phyloP scores from a whole-genome alignment of 441 rosid species.

The Croton setiger region DNA sequence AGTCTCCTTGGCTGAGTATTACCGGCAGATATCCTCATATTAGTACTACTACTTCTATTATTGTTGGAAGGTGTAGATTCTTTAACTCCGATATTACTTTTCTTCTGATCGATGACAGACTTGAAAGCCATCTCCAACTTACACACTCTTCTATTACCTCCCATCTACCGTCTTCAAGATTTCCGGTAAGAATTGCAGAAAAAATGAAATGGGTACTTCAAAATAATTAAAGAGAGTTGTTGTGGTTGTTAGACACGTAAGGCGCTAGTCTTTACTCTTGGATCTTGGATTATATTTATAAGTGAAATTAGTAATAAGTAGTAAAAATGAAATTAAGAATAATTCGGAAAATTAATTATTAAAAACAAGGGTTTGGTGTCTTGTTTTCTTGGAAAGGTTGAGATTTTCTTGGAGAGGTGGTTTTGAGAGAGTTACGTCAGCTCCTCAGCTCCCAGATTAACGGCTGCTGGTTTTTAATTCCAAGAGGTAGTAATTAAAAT shows the following conservation, averaged over 20 bases:
- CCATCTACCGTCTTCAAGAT: neutral
- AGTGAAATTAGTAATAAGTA: fast-evolving
- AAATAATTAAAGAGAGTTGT: neutral
- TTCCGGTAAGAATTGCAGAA: neutral
- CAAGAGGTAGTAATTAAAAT: neutral
- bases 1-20: slow-evolving; percentile 1
- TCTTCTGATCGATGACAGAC: slow-evolving; percentile 12
- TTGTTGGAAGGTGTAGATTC: slow-evolving; percentile 2
- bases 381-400: neutral
- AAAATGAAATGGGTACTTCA: neutral
- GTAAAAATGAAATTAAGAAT: neutral
- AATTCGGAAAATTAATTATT: neutral
- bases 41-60: neutral
- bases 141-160: slow-evolving; percentile 14
- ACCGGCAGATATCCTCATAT: slow-evolving; percentile 9
- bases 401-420: neutral
- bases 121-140: slow-evolving; percentile 27
- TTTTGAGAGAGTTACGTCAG: slow-evolving; percentile 8
- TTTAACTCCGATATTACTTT: neutral
- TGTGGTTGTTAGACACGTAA: neutral
- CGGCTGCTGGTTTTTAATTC: slow-evolving; percentile 18
- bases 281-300: slow-evolving; percentile 4
- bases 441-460: slow-evolving; percentile 25
- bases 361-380: neutral
- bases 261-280: too few relatives aligned